Percentiles rank a stretch among this genome's conserved stretches.
phyloP scores from a whole-genome alignment of 176 grass and related monocot genomes.

The Otatea glauca region DNA sequence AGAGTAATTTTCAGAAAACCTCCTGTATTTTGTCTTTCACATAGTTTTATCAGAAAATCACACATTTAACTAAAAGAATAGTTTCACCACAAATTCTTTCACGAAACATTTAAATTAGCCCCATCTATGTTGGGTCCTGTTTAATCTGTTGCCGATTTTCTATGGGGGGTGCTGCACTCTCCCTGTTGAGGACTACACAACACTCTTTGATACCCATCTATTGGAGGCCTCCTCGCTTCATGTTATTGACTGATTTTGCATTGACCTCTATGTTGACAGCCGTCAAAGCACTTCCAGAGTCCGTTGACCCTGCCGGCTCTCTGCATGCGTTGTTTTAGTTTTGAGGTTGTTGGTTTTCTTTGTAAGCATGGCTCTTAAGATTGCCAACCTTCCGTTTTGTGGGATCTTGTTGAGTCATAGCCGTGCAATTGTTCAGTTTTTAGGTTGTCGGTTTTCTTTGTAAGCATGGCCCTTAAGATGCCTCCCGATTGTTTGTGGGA shows the following conservation, averaged over 20 bases:
- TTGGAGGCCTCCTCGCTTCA: background rate
- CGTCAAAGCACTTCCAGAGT: background rate
- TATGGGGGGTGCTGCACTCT: background rate
- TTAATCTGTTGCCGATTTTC: background rate
- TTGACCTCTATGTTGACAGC: background rate
- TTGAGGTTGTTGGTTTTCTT: background rate
- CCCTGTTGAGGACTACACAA: background rate
- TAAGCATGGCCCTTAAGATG: no score
- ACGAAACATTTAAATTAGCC: background rate
- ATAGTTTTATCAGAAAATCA: background rate
- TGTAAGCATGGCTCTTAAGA: no score
- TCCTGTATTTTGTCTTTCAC: background rate
- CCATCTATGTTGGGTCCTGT: background rate
- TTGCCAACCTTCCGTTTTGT: background rate
- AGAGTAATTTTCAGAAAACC: background rate
- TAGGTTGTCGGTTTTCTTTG: background rate
- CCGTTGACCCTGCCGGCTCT: background rate
- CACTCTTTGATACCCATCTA: background rate
- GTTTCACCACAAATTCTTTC: background rate
- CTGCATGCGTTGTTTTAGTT: background rate
- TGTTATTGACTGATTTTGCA: background rate
- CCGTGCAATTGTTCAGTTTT: conserved; percentile 33
- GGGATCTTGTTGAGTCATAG: conserved; percentile 69
- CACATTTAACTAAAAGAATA: background rate
- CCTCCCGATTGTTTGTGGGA: conserved; percentile 39